These are phyloP conservation scores for Begonia masoniana DNA, from an alignment of 306 rosid species.

Conservation along the genomic window DNA sequence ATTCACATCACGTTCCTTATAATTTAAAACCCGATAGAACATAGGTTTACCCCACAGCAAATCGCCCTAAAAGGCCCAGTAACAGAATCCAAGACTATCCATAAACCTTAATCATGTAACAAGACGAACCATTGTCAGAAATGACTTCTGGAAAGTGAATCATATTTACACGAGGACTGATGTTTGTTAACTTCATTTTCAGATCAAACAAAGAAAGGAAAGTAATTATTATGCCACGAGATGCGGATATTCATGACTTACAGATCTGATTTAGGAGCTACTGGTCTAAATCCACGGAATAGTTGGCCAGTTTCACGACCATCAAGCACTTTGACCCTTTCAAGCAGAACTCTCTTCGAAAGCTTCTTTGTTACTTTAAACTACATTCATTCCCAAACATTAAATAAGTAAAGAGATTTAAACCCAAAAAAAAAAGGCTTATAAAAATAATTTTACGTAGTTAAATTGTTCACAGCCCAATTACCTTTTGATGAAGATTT, in stretches of 20 bases:
- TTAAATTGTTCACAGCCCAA: not conserved
- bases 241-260: conserved; percentile 27
- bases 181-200: not conserved
- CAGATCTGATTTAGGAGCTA: conserved; percentile 57
- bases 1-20: too few species aligned
- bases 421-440: not conserved
- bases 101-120: too few species aligned
- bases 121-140: too few species aligned
- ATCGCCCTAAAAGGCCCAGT: too few species aligned
- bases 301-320: conserved; percentile 41
- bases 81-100: too few species aligned
- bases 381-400: conserved; percentile 25
- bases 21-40: too few species aligned
- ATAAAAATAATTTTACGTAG: not conserved
- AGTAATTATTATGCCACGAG: conserved; percentile 4
- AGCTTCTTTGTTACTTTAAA: conserved; percentile 62
- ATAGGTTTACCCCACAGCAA: too few species aligned
- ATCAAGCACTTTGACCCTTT: conserved; percentile 46
- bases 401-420: not conserved
- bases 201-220: not conserved
- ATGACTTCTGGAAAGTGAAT: too few species aligned
- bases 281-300: conserved; percentile 52
- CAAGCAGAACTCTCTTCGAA: conserved; percentile 40
- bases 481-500: conserved; percentile 30
- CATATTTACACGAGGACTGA: too few species aligned